These are phyloP conservation scores for Pelargonium cotyledonis DNA, from an alignment of 441 rosid species.

Conservation along the genomic window DNA sequence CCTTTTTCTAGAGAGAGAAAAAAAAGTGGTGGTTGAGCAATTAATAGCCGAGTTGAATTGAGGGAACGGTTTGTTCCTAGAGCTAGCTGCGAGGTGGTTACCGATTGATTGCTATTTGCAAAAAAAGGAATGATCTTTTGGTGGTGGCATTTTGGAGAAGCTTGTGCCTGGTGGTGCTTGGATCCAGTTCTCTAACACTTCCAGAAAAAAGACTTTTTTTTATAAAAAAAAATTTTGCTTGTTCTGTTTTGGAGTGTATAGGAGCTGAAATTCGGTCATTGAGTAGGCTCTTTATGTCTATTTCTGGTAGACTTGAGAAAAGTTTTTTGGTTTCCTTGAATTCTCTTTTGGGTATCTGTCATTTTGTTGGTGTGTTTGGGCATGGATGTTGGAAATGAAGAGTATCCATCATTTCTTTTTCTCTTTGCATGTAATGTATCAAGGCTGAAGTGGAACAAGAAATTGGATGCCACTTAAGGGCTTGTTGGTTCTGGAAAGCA, in stretches of 20 bases:
- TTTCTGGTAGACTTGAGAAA: not conserved
- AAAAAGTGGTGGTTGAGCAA: not conserved
- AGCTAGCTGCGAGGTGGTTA: not conserved
- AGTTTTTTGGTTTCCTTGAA: not conserved
- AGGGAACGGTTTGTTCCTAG: constrained; percentile 5
- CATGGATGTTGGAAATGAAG: constrained; percentile 4
- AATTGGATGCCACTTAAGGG: not conserved
- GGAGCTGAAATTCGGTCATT: not conserved
- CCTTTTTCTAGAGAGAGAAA: not conserved
- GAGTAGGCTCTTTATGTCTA: not conserved
- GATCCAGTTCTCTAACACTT: not conserved
- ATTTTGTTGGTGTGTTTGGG: constrained; percentile 1
- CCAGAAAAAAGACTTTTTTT: not conserved
- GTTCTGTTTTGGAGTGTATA: not conserved
- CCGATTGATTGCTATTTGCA: not conserved
- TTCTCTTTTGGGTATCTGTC: not conserved
- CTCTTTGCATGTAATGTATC: not conserved
- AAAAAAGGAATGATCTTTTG: not conserved
- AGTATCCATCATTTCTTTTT: not conserved
- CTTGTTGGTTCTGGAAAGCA: constrained; percentile 12
- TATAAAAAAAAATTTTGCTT: not conserved
- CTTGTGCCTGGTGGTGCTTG: constrained; percentile 4
- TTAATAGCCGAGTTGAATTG: constrained; percentile 4
- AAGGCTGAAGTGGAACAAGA: not conserved
- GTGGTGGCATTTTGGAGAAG: not conserved